A percentile compares a stretch with the other conserved stretches of the same genome.
These are phyloP conservation scores for Potentilla sterilis DNA, from an alignment of 306 rosid species.

Conservation along the genomic window DNA sequence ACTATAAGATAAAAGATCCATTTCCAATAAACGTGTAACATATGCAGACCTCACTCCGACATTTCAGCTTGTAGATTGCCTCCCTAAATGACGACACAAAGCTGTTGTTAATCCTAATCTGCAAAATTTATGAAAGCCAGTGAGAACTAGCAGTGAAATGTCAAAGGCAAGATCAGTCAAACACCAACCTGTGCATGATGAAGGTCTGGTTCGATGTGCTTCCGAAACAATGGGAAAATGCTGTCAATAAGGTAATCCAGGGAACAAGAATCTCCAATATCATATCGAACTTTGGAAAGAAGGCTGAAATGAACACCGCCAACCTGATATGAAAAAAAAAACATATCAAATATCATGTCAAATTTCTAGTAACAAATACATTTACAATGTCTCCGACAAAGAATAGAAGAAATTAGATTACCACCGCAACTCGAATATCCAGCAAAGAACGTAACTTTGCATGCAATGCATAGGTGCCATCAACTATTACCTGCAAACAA, in stretches of 20 bases:
- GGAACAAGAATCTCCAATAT: slow-evolving; percentile 98
- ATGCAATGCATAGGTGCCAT: slow-evolving; percentile 95
- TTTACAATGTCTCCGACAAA: slow-evolving; percentile 11
- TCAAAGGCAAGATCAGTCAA: slow-evolving; percentile 32
- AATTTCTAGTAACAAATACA: slow-evolving; percentile 21
- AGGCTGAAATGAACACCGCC: slow-evolving; percentile 98
- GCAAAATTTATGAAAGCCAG: slow-evolving; percentile 39
- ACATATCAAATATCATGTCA: slow-evolving; percentile 20
- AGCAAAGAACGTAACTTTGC: slow-evolving; percentile 93
- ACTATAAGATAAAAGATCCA: not conserved
- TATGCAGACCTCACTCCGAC: slow-evolving; percentile 75
- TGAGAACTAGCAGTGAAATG: slow-evolving; percentile 31
- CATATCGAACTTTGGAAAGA: slow-evolving; percentile 93
- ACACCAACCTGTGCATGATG: slow-evolving; percentile 97
- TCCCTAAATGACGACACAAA: slow-evolving; percentile 97
- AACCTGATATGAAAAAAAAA: slow-evolving; percentile 62
- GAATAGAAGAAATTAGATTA: slow-evolving; percentile 26
- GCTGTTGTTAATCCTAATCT: slow-evolving; percentile 99
- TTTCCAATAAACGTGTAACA: slow-evolving; percentile 13
- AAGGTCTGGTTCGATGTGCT: slow-evolving; percentile 98
- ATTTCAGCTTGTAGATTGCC: slow-evolving; percentile 96
- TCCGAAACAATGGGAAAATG: slow-evolving; percentile 95
- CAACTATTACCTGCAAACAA: slow-evolving; percentile 77
- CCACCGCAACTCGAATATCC: slow-evolving; percentile 99
- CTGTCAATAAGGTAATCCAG: slow-evolving; percentile 96